Percentiles rank a stretch among this genome's conserved stretches.
Conservation (phyloP, 1,284 basidiomycete species). For the Wolfiporia cocos region DNA sequence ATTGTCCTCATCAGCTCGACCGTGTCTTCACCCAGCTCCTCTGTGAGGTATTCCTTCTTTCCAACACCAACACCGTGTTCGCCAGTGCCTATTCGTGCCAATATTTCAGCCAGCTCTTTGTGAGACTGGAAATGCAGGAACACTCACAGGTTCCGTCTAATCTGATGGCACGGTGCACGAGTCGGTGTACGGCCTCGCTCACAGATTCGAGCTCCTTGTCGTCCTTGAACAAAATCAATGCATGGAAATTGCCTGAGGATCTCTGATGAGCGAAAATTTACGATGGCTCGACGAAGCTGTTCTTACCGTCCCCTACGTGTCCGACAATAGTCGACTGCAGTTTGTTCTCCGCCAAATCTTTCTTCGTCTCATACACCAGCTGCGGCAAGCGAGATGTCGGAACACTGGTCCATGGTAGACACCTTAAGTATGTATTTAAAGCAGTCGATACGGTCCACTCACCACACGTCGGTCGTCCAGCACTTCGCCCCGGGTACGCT, state of each 20-base stretch:
- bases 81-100: constrained; percentile 40
- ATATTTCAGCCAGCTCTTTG: no score
- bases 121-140: background rate
- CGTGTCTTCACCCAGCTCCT: constrained; percentile 74
- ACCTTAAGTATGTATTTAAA: no score
- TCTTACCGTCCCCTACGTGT: constrained; percentile 80
- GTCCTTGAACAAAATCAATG: constrained; percentile 58
- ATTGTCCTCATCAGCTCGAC: constrained; percentile 77
- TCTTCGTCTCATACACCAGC: constrained; percentile 68
- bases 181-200: constrained; percentile 56
- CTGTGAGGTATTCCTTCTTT: constrained; percentile 66
- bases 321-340: constrained; percentile 74
- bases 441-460: no score
- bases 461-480: constrained; percentile 91
- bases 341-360: constrained; percentile 59
- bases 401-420: constrained; percentile 48
- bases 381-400: constrained; percentile 70
- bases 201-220: constrained; percentile 54
- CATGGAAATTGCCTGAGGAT: constrained; percentile 55
- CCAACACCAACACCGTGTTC: constrained; percentile 76
- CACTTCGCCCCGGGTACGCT: constrained; percentile 54
- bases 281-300: no score
- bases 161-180: constrained; percentile 59
- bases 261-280: constrained; percentile 12
- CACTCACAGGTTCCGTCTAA: constrained; percentile 69